A percentile compares a stretch with the other conserved stretches of the same genome.
Evolutionary conservation across 2,329 filamentous ascomycete genomes (phyloP).

Genomic region (Trichoderma asperellum): DNA sequence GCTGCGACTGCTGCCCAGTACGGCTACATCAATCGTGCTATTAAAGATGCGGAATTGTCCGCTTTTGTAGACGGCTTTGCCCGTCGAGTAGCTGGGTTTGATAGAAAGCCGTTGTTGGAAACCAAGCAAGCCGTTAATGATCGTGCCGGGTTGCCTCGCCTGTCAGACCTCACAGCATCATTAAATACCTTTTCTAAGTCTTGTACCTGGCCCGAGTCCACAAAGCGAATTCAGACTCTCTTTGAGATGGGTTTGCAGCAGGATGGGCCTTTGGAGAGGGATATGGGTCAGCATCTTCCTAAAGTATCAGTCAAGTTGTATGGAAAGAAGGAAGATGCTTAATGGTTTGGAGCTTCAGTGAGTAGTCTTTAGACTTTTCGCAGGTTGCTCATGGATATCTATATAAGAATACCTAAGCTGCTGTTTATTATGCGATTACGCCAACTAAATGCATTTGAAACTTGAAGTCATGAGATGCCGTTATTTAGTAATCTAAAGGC

Average conservation of each 20-base stretch:
- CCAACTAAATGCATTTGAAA: not conserved
- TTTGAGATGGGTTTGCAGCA: conserved; percentile 5
- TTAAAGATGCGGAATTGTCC: not conserved
- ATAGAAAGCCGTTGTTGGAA: conserved; percentile 2
- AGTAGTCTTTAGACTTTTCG: not conserved
- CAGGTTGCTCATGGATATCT: not conserved
- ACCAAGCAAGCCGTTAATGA: conserved; percentile 9
- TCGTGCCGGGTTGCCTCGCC: not conserved
- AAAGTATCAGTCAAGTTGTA: conserved; percentile 3
- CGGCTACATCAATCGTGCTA: conserved; percentile 9
- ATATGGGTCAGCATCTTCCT: not conserved
- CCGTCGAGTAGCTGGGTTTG: conserved; percentile 2
- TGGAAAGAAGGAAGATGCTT: conserved; percentile 5
- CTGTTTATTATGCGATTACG: not conserved
- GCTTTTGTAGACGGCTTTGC: conserved; percentile 11
- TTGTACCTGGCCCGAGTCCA: not conserved
- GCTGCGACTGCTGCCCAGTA: conserved; percentile 16
- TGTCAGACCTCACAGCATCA: not conserved
- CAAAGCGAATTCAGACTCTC: not conserved
- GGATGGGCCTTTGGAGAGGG: not conserved
- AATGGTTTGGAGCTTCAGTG: not conserved
- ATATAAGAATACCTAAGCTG: not conserved
- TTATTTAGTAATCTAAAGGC: not conserved
- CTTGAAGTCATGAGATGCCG: not conserved
- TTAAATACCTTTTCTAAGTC: not conserved